These are phyloP conservation scores for Zopfia rhizophila DNA, from an alignment of 2,329 filamentous ascomycete genomes.

Conservation along the genomic window DNA sequence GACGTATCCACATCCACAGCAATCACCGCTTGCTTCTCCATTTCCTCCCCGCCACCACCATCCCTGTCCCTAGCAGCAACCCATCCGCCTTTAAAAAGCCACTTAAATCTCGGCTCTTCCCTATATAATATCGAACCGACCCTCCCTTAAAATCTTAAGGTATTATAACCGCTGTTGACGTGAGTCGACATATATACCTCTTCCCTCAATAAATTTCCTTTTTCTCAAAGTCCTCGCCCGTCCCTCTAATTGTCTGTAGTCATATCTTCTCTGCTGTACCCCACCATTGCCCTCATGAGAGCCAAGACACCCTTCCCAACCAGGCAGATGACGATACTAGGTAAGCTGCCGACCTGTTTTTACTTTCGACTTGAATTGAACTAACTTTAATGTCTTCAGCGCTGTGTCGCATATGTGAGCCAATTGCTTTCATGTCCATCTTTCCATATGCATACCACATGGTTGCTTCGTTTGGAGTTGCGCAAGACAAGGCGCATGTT, in stretches of 20 bases:
- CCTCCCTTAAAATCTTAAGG: slow-evolving; percentile 37
- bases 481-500: slow-evolving; percentile 80
- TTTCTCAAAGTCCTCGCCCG: not conserved
- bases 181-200: slow-evolving; percentile 45
- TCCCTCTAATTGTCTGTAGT: slow-evolving; percentile 5
- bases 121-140: slow-evolving; percentile 41
- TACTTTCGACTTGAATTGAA: not conserved
- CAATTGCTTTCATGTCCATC: slow-evolving; percentile 99
- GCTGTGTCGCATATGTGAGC: slow-evolving; percentile 94
- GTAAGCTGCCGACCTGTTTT: slow-evolving; percentile 50
- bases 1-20: slow-evolving; percentile 48
- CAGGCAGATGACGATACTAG: slow-evolving; percentile 66
- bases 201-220: slow-evolving; percentile 21
- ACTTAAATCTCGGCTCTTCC: slow-evolving; percentile 52
- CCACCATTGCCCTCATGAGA: slow-evolving; percentile 40
- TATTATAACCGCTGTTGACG: slow-evolving; percentile 33
- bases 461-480: slow-evolving; percentile 90
- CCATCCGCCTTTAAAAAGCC: slow-evolving; percentile 50
- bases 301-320: slow-evolving; percentile 63
- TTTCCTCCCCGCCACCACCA: slow-evolving; percentile 50
- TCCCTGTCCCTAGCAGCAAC: slow-evolving; percentile 46
- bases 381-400: slow-evolving; percentile 63
- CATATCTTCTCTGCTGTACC: slow-evolving; percentile 14
- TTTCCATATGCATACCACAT: slow-evolving; percentile 99
- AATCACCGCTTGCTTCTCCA: slow-evolving; percentile 51